These are phyloP conservation scores for Arbutus unedo DNA, from an alignment of 148 eudicot species.

Conservation along the genomic window DNA sequence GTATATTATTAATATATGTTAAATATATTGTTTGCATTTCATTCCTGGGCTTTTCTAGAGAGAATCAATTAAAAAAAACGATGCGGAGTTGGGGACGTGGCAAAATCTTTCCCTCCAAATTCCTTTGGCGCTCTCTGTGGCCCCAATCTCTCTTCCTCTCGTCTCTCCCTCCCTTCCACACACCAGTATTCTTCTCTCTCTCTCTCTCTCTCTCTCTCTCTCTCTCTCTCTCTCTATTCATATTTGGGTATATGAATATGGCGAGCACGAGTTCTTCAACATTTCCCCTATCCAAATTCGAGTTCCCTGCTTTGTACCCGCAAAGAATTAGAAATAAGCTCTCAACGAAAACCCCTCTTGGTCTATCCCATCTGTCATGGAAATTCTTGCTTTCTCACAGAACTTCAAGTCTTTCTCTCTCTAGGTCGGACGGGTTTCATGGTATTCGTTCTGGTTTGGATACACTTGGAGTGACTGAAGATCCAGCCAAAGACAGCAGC, in stretches of 20 bases:
- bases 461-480: conserved; percentile 9
- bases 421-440: neutral
- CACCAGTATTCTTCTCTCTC: neutral
- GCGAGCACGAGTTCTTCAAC: conserved; percentile 15
- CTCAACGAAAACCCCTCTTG: neutral
- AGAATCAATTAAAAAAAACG: neutral
- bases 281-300: conserved; percentile 8
- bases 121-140: neutral
- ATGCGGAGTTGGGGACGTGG: neutral
- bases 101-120: conserved; percentile 8
- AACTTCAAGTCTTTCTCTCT: neutral
- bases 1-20: too few relatives aligned
- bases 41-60: neutral
- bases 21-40: too few relatives aligned
- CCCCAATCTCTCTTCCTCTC: neutral
- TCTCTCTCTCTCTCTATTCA: neutral
- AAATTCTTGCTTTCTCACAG: neutral
- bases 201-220: neutral
- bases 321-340: neutral
- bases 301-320: neutral
- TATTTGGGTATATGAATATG: neutral
- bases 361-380: neutral
- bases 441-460: conserved; percentile 2
- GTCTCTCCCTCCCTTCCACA: neutral
- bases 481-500: conserved; percentile 1